A percentile compares a stretch with the other conserved stretches of the same genome.
Conservation (phyloP, 2,329 filamentous ascomycete species). For the Aschersonia sp. region DNA sequence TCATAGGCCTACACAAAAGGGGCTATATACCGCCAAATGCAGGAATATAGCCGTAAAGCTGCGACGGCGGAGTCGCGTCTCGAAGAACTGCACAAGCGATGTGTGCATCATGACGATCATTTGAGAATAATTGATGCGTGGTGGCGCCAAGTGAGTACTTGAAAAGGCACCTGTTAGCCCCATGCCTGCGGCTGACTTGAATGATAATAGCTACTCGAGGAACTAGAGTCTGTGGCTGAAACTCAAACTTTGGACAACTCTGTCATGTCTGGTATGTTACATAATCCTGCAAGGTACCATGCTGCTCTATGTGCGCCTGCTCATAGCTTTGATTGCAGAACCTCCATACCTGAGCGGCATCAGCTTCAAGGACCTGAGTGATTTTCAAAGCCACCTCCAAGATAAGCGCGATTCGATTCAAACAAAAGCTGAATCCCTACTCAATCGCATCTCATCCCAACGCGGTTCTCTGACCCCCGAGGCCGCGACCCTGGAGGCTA, state of each 20-base stretch:
- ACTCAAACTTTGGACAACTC: slow-evolving; percentile 21
- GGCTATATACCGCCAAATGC: slow-evolving; percentile 94
- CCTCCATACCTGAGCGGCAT: slow-evolving; percentile 42
- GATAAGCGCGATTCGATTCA: slow-evolving; percentile 66
- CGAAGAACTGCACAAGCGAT: slow-evolving; percentile 64
- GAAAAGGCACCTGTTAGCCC: not conserved
- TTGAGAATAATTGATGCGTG: slow-evolving; percentile 80
- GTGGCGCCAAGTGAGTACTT: slow-evolving; percentile 69
- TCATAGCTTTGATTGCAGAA: slow-evolving; percentile 19
- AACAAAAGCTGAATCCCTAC: slow-evolving; percentile 55
- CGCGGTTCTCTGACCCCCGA: slow-evolving; percentile 49
- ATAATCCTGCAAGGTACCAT: not conserved
- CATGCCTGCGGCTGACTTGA: too few species aligned
- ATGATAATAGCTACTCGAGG: slow-evolving; percentile 40
- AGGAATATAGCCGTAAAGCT: slow-evolving; percentile 90
- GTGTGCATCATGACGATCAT: slow-evolving; percentile 82
- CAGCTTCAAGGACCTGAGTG: slow-evolving; percentile 46
- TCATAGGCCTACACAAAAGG: slow-evolving; percentile 50
- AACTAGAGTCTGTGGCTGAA: slow-evolving; percentile 45
- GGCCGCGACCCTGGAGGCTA: slow-evolving; percentile 56
- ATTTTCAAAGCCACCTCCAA: slow-evolving; percentile 73
- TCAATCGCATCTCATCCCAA: slow-evolving; percentile 37
- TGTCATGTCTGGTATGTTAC: slow-evolving; percentile 12
- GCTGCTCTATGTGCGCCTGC: slow-evolving; percentile 1
- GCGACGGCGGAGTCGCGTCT: slow-evolving; percentile 67